Percentiles rank a stretch among this genome's conserved stretches.
phyloP scores from a whole-genome alignment of 805 yeast genomes.

The Kurtzmaniella cleridarum region DNA sequence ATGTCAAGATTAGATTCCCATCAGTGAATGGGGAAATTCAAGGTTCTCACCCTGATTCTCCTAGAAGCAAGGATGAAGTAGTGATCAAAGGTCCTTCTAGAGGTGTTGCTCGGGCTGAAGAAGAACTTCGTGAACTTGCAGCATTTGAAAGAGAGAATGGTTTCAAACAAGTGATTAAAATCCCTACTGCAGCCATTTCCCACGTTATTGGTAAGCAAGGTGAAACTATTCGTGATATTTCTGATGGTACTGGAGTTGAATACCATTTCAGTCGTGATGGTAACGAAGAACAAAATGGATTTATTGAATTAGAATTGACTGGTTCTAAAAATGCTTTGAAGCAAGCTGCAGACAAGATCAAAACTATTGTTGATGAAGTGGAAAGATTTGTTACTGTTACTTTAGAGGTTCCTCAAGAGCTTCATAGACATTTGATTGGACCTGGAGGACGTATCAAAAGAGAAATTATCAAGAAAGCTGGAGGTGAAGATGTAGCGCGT shows the following conservation, averaged over 20 bases:
- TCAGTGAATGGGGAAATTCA: conserved; percentile 20
- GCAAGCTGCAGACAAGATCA: conserved; percentile 61
- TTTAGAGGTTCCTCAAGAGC: conserved; percentile 65
- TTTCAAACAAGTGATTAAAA: conserved; percentile 51
- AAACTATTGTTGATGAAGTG: conserved; percentile 56
- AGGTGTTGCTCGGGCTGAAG: conserved; percentile 78
- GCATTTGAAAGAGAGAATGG: conserved; percentile 88
- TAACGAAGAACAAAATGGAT: conserved; percentile 44
- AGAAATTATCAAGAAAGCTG: conserved; percentile 73
- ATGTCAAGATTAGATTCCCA: conserved; percentile 77
- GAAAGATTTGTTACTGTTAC: conserved; percentile 55
- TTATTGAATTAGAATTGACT: conserved; percentile 59
- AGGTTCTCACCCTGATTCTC: conserved; percentile 25
- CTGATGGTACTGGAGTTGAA: conserved; percentile 63
- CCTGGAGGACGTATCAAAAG: conserved; percentile 68
- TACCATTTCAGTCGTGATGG: conserved; percentile 39
- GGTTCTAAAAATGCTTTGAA: conserved; percentile 76
- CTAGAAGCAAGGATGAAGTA: conserved; percentile 55
- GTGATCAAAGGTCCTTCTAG: conserved; percentile 83
- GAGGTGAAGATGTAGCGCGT: conserved; percentile 47
- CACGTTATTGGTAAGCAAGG: conserved; percentile 89
- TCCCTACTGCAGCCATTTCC: conserved; percentile 73
- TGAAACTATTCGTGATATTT: conserved; percentile 73
- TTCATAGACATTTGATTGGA: conserved; percentile 74
- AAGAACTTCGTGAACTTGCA: conserved; percentile 76